Conservation (phyloP, 1,284 basidiomycete species). For the Fistulinella cinereoalba region DNA sequence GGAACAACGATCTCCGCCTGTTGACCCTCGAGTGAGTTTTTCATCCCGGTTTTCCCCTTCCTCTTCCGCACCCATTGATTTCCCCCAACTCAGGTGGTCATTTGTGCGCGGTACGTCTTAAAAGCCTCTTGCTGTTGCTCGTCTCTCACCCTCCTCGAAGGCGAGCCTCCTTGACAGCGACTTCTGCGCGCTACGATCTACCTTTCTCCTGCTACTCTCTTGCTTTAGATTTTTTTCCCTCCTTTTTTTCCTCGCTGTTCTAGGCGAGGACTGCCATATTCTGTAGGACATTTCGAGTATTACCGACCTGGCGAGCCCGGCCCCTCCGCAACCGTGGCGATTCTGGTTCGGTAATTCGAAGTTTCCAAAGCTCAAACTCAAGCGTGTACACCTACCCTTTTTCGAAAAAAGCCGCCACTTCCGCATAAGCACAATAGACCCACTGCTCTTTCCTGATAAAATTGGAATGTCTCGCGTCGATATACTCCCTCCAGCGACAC, state of each 20-base stretch:
- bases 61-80: slow-evolving; percentile 4
- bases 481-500: slow-evolving; percentile 46
- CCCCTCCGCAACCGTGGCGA: slow-evolving; percentile 62
- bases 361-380: slow-evolving; percentile 31
- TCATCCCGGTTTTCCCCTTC: slow-evolving; percentile 20
- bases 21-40: slow-evolving; percentile 71
- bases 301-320: slow-evolving; percentile 70
- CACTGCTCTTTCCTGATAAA: slow-evolving; percentile 17
- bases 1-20: slow-evolving; percentile 77
- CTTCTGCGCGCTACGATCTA: slow-evolving; percentile 3
- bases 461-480: slow-evolving; percentile 59
- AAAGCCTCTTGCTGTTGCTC: slow-evolving; percentile 6
- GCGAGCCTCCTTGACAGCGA: slow-evolving; percentile 75
- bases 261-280: slow-evolving; percentile 53
- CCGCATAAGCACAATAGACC: slow-evolving; percentile 33
- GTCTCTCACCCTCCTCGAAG: slow-evolving; percentile 39
- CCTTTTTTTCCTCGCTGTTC: slow-evolving; percentile 49
- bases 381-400: slow-evolving; percentile 19
- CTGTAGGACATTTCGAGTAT: slow-evolving; percentile 48
- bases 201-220: slow-evolving; percentile 17
- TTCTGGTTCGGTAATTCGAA: slow-evolving; percentile 61
- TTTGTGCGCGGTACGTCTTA: slow-evolving; percentile 64
- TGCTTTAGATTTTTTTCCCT: slow-evolving; percentile 5
- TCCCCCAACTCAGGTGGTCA: slow-evolving; percentile 60
- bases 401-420: slow-evolving; percentile 17